These are phyloP conservation scores for Linum trigynum DNA, from an alignment of 345 rosid genomes.

Conservation along the genomic window DNA sequence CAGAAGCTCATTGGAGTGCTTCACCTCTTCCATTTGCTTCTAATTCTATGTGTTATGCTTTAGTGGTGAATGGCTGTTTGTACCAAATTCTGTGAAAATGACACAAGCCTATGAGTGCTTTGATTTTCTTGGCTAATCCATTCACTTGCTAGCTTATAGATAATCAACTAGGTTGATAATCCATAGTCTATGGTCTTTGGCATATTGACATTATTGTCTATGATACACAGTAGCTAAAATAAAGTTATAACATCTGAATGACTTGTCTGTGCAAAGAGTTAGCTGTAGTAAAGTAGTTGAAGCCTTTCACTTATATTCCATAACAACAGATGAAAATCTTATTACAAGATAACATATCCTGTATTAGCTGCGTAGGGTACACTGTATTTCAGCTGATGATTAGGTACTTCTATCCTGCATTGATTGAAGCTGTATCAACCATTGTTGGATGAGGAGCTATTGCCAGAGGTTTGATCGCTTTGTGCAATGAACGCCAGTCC, in stretches of 20 bases:
- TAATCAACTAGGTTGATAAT: no score
- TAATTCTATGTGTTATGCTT: no score
- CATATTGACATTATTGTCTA: no score
- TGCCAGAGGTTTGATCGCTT: conserved; percentile 13
- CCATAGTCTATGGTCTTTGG: no score
- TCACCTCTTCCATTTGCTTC: no score
- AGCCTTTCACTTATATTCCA: background rate
- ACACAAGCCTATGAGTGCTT: no score
- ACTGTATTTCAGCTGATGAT: conserved; percentile 17
- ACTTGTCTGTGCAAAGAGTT: background rate
- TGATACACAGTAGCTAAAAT: background rate
- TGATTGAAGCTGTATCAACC: conserved; percentile 10
- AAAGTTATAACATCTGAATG: background rate
- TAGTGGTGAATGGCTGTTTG: no score
- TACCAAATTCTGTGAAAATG: no score
- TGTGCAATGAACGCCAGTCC: conserved; percentile 48
- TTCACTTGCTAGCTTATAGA: no score
- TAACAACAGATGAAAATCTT: background rate
- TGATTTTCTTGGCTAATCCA: no score
- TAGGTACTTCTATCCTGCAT: conserved; percentile 19
- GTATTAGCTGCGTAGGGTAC: background rate
- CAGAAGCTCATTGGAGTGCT: no score
- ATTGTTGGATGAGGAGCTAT: conserved; percentile 12
- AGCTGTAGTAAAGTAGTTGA: background rate
- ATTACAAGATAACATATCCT: background rate